phyloP scores from a whole-genome alignment of 140 eudicot genomes.

The Cichorium intybus region DNA sequence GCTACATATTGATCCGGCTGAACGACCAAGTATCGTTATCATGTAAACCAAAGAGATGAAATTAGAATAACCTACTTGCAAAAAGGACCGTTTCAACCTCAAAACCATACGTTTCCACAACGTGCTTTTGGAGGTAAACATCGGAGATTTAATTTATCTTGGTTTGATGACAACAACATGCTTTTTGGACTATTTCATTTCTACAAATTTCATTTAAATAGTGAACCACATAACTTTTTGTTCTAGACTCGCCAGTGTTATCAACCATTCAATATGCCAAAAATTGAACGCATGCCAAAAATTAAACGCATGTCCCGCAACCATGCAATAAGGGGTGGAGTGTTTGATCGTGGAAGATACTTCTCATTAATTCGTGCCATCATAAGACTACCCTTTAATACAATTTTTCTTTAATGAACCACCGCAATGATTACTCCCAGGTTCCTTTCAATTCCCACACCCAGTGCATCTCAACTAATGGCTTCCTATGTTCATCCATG shows the following conservation, averaged over 20 bases:
- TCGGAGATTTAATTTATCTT: background rate
- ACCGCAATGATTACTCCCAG: background rate
- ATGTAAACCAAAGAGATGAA: background rate
- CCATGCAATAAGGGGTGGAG: background rate
- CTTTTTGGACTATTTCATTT: too few relatives aligned
- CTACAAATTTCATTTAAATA: too few relatives aligned
- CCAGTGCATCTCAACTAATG: background rate
- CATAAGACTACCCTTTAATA: too few relatives aligned
- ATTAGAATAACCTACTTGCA: background rate
- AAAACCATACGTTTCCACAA: background rate
- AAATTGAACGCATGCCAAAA: too few relatives aligned
- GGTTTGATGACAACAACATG: too few relatives aligned
- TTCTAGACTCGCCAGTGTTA: too few relatives aligned
- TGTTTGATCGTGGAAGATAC: too few relatives aligned
- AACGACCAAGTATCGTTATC: background rate
- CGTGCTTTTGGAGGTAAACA: background rate
- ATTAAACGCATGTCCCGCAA: background rate
- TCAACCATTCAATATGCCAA: background rate
- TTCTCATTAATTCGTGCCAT: too few relatives aligned
- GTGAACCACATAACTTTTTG: too few relatives aligned
- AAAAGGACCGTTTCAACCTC: background rate
- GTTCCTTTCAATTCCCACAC: background rate
- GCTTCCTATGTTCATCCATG: background rate
- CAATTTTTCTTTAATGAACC: background rate
- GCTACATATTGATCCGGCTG: too few relatives aligned